Percentiles rank a stretch among this genome's conserved stretches.
These are phyloP conservation scores for Salix brachista DNA, from an alignment of 345 rosid species.

Conservation along the genomic window DNA sequence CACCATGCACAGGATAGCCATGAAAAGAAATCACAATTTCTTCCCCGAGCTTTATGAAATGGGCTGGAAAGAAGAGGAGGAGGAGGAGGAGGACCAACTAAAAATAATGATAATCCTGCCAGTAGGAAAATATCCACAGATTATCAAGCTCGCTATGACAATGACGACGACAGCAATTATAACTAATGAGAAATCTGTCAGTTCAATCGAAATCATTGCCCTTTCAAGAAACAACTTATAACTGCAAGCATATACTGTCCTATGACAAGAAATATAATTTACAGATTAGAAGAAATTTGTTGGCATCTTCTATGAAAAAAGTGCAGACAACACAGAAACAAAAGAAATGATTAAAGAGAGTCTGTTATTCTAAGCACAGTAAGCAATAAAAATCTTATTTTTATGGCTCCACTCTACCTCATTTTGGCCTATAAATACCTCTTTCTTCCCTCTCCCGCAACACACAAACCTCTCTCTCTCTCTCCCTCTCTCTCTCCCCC, in stretches of 20 bases:
- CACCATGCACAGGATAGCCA: no score
- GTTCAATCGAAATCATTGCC: background rate
- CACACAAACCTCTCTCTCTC: background rate
- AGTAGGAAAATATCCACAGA: background rate
- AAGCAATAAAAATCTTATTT: background rate
- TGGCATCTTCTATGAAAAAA: background rate
- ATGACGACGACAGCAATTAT: background rate
- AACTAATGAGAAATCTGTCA: background rate
- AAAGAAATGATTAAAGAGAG: slow-evolving; percentile 15
- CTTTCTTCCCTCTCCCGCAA: background rate
- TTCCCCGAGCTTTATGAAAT: no score
- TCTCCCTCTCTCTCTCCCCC: background rate
- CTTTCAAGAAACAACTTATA: background rate
- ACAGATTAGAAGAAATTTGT: background rate
- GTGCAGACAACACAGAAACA: slow-evolving; percentile 5
- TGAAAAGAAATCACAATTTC: no score
- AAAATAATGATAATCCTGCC: background rate
- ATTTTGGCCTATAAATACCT: background rate
- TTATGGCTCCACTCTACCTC: background rate
- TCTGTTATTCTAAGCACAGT: background rate
- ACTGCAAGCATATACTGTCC: background rate
- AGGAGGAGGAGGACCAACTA: no score
- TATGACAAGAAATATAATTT: background rate
- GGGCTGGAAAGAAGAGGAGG: no score
- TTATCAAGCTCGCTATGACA: background rate